These are phyloP conservation scores for Linanthus parryae DNA, from an alignment of 148 eudicot genomes.

Conservation along the genomic window DNA sequence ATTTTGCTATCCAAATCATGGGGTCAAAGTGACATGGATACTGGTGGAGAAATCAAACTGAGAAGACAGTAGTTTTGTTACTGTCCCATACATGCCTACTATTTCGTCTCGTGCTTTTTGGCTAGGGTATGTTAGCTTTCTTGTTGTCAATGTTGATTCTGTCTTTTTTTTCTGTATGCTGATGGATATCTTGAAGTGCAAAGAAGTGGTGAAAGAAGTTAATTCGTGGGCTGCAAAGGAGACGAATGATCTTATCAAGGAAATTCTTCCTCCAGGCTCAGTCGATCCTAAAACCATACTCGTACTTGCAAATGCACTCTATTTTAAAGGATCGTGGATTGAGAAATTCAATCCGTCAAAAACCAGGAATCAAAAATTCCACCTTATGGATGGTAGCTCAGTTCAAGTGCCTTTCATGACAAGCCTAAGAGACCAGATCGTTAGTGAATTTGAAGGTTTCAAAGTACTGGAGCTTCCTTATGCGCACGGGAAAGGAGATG, in stretches of 20 bases:
- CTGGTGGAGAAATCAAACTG: no score
- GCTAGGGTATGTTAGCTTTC: no score
- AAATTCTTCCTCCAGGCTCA: constrained; percentile 70
- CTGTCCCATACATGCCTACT: no score
- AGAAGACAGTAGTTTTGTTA: no score
- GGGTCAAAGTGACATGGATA: no score
- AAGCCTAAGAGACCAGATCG: constrained; percentile 55
- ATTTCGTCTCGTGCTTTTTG: no score
- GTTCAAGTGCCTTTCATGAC: constrained; percentile 85
- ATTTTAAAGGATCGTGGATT: constrained; percentile 82
- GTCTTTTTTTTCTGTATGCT: no score
- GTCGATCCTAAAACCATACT: constrained; percentile 62
- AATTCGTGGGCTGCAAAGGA: constrained; percentile 80
- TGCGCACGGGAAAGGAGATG: constrained; percentile 65
- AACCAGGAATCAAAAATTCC: constrained; percentile 58
- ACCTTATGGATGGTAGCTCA: constrained; percentile 57
- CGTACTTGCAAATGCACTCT: constrained; percentile 75
- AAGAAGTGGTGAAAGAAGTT: constrained; percentile 54
- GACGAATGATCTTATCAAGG: constrained; percentile 78
- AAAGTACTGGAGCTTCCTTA: constrained; percentile 71
- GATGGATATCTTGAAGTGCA: no score
- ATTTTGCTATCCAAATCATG: no score
- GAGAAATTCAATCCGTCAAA: constrained; percentile 56
- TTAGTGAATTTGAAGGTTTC: constrained; percentile 49
- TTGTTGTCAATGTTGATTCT: no score